These are phyloP conservation scores for Apiotrichum sp. DNA, from an alignment of 1,284 basidiomycete species.

Conservation along the genomic window DNA sequence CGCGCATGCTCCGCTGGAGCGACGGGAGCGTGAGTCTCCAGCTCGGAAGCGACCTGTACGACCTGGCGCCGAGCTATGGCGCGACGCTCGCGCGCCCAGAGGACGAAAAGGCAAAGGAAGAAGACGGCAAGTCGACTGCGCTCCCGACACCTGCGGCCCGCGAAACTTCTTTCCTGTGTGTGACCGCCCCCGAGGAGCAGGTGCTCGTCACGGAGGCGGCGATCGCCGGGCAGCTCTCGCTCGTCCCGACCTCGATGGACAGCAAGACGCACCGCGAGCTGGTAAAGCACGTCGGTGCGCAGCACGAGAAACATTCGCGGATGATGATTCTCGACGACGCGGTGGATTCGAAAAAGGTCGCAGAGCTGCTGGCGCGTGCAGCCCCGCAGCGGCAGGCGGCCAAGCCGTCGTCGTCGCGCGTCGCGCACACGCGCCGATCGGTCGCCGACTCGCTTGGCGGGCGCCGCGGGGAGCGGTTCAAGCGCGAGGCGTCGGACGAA, in stretches of 20 bases:
- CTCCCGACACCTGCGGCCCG: background rate
- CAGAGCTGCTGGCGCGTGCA: conserved; percentile 24
- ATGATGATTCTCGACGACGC: conserved; percentile 42
- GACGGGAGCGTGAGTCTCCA: conserved; percentile 44
- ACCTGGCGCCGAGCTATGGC: conserved; percentile 39
- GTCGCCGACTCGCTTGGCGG: conserved; percentile 8
- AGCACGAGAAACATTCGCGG: conserved; percentile 40
- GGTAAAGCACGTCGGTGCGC: conserved; percentile 38
- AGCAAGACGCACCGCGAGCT: conserved; percentile 42
- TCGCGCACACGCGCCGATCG: conserved; percentile 1
- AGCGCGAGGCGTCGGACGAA: conserved; percentile 15
- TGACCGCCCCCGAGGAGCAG: conserved; percentile 22
- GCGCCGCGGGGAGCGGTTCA: conserved; percentile 4
- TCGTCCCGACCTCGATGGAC: conserved; percentile 39
- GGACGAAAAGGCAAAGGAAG: background rate
- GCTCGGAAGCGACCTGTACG: conserved; percentile 43
- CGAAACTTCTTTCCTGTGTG: conserved; percentile 32
- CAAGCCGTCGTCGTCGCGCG: background rate
- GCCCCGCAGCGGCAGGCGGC: conserved; percentile 17
- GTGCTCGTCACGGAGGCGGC: conserved; percentile 38
- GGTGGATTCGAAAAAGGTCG: conserved; percentile 23
- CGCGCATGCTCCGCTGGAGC: conserved; percentile 45
- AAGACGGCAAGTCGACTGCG: background rate
- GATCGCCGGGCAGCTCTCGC: conserved; percentile 36
- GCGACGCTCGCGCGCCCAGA: conserved; percentile 22